These are phyloP conservation scores for Fusarium setosum DNA, from an alignment of 2,329 filamentous ascomycete species.

Conservation along the genomic window DNA sequence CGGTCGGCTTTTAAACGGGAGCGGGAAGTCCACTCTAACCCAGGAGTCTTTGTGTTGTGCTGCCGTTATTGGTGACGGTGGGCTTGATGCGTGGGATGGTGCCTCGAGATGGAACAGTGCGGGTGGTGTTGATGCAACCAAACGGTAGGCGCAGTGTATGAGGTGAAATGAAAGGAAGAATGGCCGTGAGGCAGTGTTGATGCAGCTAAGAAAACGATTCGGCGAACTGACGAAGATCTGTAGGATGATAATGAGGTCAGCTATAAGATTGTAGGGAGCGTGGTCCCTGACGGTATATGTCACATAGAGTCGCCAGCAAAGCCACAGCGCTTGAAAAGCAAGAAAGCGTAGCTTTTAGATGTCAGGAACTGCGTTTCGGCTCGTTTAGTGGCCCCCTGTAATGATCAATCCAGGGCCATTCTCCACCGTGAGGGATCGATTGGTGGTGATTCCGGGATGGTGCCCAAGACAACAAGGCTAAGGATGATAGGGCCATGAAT, in stretches of 20 bases:
- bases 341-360: background rate
- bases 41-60: background rate
- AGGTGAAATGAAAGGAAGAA: constrained; percentile 1
- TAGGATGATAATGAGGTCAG: background rate
- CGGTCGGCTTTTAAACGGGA: background rate
- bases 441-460: background rate
- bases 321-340: background rate
- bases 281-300: background rate
- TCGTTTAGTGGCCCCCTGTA: background rate
- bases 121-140: background rate
- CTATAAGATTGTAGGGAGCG: background rate
- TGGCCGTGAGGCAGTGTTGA: background rate
- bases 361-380: background rate
- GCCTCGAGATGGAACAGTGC: constrained; percentile 2
- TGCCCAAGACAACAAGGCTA: background rate
- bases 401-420: constrained; percentile 4
- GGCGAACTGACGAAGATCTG: background rate
- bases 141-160: background rate
- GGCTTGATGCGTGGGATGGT: background rate
- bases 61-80: background rate
- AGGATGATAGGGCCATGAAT: background rate
- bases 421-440: background rate
- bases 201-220: background rate
- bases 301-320: background rate
- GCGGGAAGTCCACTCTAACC: background rate